These are phyloP conservation scores for Rhodamnia argentea DNA, from an alignment of 345 rosid genomes.

Conservation along the genomic window DNA sequence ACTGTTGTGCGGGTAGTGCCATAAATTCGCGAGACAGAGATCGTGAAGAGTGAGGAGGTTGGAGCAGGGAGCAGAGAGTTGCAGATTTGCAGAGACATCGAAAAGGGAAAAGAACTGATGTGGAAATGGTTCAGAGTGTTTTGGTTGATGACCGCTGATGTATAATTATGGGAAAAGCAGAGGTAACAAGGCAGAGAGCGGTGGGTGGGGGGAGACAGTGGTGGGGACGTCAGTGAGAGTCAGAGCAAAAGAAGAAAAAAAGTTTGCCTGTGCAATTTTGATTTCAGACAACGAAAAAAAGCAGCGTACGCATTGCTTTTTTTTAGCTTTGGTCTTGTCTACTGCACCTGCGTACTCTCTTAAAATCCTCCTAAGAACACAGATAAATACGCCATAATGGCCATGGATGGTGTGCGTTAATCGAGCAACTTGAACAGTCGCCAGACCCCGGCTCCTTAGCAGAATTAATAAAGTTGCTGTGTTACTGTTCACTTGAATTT, in stretches of 20 bases:
- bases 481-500: neutral
- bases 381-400: neutral
- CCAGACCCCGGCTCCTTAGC: neutral
- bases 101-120: neutral
- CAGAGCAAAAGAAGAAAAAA: constrained; percentile 14
- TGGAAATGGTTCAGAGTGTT: neutral
- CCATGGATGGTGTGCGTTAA: neutral
- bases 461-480: neutral
- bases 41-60: neutral
- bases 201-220: constrained; percentile 29
- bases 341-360: neutral
- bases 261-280: constrained; percentile 1
- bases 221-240: constrained; percentile 39
- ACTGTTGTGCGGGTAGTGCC: neutral
- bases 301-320: neutral
- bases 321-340: neutral
- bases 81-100: constrained; percentile 2
- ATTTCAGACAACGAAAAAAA: constrained; percentile 2
- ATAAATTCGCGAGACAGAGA: neutral
- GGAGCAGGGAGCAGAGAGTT: neutral
- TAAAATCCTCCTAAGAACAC: neutral
- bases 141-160: constrained; percentile 13
- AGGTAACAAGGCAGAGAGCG: constrained; percentile 28
- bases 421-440: neutral
- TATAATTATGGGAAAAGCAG: constrained; percentile 48